phyloP scores from a whole-genome alignment of 768 basidiomycete genomes.

The Trametes villosa region DNA sequence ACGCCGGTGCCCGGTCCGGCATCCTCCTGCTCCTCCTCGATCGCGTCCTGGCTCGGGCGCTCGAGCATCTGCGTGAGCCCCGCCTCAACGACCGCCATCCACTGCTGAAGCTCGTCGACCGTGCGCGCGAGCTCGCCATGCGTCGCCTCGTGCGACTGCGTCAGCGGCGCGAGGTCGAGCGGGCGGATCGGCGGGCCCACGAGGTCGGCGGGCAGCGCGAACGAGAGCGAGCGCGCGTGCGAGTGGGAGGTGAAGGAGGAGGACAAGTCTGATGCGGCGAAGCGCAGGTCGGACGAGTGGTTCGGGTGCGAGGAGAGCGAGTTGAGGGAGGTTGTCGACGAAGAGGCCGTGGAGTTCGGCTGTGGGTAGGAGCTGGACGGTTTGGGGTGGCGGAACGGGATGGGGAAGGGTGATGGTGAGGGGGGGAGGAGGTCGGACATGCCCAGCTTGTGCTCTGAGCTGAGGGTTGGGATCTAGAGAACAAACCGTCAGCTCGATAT shows the following conservation, averaged over 20 bases:
- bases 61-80: slow-evolving; percentile 75
- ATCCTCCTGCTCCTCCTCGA: slow-evolving; percentile 57
- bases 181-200: slow-evolving; percentile 57
- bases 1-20: too few relatives aligned
- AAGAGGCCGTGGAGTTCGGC: slow-evolving; percentile 38
- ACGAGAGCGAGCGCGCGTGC: slow-evolving; percentile 31
- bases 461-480: slow-evolving; percentile 66
- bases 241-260: slow-evolving; percentile 25
- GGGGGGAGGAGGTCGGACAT: slow-evolving; percentile 74
- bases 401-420: slow-evolving; percentile 53
- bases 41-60: slow-evolving; percentile 51
- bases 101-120: slow-evolving; percentile 74
- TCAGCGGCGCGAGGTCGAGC: slow-evolving; percentile 66
- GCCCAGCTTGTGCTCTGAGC: slow-evolving; percentile 71
- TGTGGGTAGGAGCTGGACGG: slow-evolving; percentile 32
- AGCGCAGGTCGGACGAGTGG: slow-evolving; percentile 28
- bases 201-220: slow-evolving; percentile 25
- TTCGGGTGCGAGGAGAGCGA: slow-evolving; percentile 38
- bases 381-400: slow-evolving; percentile 42
- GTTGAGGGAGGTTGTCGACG: slow-evolving; percentile 45
- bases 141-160: slow-evolving; percentile 59
- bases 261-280: slow-evolving; percentile 17
- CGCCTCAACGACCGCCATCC: slow-evolving; percentile 74
- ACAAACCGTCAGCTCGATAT: not conserved
- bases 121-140: slow-evolving; percentile 73